A percentile compares a stretch with the other conserved stretches of the same genome.
phyloP scores from a whole-genome alignment of 352 stramenopile species.

The Globisporangium takayamanum region DNA sequence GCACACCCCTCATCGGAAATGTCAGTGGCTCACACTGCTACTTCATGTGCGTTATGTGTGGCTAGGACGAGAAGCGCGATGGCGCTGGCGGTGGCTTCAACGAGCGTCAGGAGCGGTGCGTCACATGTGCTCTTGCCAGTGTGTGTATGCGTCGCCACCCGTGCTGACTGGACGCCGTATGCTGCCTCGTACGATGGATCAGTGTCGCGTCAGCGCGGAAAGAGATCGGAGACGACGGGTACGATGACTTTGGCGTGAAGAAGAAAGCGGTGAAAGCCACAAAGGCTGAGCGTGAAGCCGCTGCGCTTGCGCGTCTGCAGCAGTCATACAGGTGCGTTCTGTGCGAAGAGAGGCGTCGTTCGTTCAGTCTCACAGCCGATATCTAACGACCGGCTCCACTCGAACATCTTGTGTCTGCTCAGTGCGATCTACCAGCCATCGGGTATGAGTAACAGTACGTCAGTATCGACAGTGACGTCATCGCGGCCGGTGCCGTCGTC shows the following conservation, averaged over 20 bases:
- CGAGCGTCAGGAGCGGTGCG: slow-evolving; percentile 75
- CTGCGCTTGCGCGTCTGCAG: slow-evolving; percentile 70
- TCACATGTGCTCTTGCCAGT: neutral
- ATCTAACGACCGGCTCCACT: neutral
- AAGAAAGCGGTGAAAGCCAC: slow-evolving; percentile 75
- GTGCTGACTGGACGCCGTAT: slow-evolving; percentile 3
- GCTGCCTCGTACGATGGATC: too few species aligned
- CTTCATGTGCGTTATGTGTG: neutral
- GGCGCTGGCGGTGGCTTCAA: slow-evolving; percentile 79
- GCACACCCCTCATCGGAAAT: neutral
- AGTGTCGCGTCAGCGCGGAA: slow-evolving; percentile 65
- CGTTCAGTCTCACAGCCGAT: too few species aligned
- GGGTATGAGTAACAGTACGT: neutral
- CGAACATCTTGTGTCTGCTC: neutral
- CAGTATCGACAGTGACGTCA: neutral
- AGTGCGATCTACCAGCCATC: slow-evolving; percentile 46
- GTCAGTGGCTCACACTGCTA: neutral
- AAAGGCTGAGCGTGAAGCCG: slow-evolving; percentile 72
- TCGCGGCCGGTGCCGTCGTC: neutral
- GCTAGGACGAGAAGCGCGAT: slow-evolving; percentile 74
- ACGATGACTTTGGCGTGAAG: slow-evolving; percentile 84
- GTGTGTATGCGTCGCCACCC: neutral
- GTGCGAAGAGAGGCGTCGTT: too few species aligned
- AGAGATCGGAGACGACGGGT: slow-evolving; percentile 80
- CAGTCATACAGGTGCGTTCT: slow-evolving; percentile 64